These are phyloP conservation scores for Hyparrhenia diplandra DNA, from an alignment of 176 grass and related monocot genomes.

Conservation along the genomic window DNA sequence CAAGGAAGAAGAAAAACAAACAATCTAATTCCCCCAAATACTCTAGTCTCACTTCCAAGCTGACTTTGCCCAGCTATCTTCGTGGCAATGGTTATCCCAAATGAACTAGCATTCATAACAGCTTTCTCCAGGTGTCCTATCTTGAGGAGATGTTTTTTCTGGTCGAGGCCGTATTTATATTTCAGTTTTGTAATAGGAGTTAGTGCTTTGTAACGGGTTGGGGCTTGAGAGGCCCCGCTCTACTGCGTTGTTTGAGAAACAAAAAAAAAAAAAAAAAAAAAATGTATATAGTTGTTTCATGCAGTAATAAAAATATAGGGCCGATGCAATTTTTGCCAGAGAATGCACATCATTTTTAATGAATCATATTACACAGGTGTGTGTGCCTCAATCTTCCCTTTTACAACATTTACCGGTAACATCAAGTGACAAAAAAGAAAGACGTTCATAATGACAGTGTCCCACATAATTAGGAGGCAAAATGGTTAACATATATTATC, in stretches of 20 bases:
- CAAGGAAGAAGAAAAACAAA: neutral
- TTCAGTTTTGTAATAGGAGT: neutral
- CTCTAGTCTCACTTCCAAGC: neutral
- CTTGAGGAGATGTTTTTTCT: neutral
- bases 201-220: neutral
- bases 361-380: neutral
- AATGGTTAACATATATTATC: neutral
- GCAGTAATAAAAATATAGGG: neutral
- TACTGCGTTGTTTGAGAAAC: neutral
- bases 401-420: neutral
- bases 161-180: neutral
- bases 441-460: neutral
- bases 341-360: neutral
- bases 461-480: neutral
- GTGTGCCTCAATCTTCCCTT: neutral
- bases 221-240: neutral
- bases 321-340: neutral
- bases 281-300: neutral
- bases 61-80: neutral
- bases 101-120: neutral
- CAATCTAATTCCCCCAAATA: neutral
- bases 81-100: neutral
- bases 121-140: neutral
- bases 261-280: neutral
- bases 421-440: too few relatives aligned